Percentiles rank a stretch among this genome's conserved stretches.
Conservation (phyloP, 495 filamentous ascomycete genomes). For the Penicillium maclennaniae region DNA sequence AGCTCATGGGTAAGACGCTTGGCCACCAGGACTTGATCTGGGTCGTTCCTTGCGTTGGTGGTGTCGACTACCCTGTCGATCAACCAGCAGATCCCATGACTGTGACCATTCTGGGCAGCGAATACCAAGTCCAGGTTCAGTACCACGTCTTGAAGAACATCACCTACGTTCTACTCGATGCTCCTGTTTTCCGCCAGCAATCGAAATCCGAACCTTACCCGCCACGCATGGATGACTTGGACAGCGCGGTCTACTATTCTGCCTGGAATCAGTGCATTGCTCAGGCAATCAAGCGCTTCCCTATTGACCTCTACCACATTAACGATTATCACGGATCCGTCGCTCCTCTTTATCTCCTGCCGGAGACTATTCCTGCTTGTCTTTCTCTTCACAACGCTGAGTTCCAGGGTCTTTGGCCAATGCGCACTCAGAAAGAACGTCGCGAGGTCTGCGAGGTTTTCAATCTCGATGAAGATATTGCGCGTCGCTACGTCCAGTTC, state of each 20-base stretch:
- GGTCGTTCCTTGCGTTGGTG: conserved; percentile 70
- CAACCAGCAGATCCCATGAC: conserved; percentile 57
- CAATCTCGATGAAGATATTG: conserved; percentile 47
- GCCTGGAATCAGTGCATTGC: conserved; percentile 73
- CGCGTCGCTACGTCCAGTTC: conserved; percentile 50
- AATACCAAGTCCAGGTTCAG: conserved; percentile 62
- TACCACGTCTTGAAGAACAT: conserved; percentile 65
- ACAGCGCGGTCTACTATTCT: conserved; percentile 67
- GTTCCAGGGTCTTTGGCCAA: conserved; percentile 74
- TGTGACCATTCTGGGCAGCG: conserved; percentile 58
- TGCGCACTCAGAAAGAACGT: conserved; percentile 63
- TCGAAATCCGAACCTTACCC: conserved; percentile 67
- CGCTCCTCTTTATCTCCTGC: conserved; percentile 67
- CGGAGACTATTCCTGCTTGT: conserved; percentile 47
- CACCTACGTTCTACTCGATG: conserved; percentile 68
- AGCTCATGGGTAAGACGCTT: conserved; percentile 67
- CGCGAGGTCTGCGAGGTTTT: conserved; percentile 69
- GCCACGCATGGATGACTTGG: conserved; percentile 69
- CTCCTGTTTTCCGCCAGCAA: conserved; percentile 67
- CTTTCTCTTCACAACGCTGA: conserved; percentile 63
- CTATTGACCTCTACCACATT: conserved; percentile 73
- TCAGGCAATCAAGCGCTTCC: conserved; percentile 55
- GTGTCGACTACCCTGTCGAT: conserved; percentile 62
- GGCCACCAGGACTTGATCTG: conserved; percentile 66
- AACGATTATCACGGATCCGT: conserved; percentile 77